Evolutionary conservation across 2,329 filamentous ascomycete species (phyloP).

Genomic region (Colletotrichum aenigma): DNA sequence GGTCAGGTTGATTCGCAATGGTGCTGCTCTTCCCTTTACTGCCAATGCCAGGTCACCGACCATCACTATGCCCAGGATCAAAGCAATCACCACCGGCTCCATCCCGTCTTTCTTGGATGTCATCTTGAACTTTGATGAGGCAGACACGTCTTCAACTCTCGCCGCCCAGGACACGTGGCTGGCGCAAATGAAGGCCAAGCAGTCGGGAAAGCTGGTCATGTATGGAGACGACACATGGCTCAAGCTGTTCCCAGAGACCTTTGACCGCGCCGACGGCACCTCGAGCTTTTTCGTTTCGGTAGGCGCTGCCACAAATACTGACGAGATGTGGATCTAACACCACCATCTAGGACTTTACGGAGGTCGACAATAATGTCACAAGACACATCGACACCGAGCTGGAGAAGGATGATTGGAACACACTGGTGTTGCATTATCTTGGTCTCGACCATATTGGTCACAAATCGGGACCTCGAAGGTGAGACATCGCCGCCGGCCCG

Average conservation of each 20-base stretch:
- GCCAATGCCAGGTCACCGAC: constrained; percentile 96
- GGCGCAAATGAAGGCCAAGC: constrained; percentile 82
- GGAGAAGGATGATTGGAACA: constrained; percentile 81
- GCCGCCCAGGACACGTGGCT: constrained; percentile 94
- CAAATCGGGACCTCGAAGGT: constrained; percentile 88
- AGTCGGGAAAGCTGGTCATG: constrained; percentile 81
- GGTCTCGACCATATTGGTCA: constrained; percentile 97
- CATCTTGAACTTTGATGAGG: constrained; percentile 95
- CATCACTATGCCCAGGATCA: constrained; percentile 97
- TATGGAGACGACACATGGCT: constrained; percentile 99
- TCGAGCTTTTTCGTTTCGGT: constrained; percentile 98
- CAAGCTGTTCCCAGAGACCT: constrained; percentile 90
- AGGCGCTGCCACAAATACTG: constrained; percentile 44
- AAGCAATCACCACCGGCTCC: constrained; percentile 95
- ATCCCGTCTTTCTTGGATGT: constrained; percentile 98
- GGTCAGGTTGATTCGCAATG: constrained; percentile 80
- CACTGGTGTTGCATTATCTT: constrained; percentile 93
- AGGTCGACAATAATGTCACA: constrained; percentile 97
- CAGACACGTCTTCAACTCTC: constrained; percentile 86
- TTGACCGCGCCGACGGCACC: constrained; percentile 87
- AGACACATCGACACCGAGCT: constrained; percentile 84
- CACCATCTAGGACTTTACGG: constrained; percentile 80
- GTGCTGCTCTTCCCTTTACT: constrained; percentile 88
- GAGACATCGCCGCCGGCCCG: constrained; percentile 17
- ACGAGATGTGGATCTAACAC: constrained; percentile 19